Conservation (phyloP, 2,329 filamentous ascomycete species). For the Cordyceps cicadae region DNA sequence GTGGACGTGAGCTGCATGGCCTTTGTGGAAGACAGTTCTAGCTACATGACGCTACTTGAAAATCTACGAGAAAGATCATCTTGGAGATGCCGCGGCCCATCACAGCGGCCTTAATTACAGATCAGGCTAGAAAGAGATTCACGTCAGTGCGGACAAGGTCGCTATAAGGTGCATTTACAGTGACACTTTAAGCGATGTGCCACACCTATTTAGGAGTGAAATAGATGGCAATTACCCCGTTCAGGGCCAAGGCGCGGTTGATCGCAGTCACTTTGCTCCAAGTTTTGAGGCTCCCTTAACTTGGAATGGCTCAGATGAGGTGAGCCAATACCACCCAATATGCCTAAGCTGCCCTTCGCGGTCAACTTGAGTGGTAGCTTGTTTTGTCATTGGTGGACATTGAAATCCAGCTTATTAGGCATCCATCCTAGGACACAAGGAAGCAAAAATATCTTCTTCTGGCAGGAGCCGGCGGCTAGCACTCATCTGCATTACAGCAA, state of each 20-base stretch:
- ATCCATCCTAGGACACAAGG: no score
- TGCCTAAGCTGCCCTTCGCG: no score
- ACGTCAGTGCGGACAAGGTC: not conserved
- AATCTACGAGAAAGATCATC: not conserved
- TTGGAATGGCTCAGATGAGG: no score
- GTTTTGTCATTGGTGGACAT: no score
- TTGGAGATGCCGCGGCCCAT: not conserved
- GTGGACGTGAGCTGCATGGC: not conserved
- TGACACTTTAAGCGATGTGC: not conserved
- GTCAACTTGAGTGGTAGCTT: no score
- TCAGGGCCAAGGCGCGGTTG: not conserved
- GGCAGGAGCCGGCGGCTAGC: no score
- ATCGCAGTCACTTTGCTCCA: not conserved
- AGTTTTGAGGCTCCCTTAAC: not conserved
- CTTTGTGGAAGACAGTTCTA: not conserved
- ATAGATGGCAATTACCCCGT: not conserved
- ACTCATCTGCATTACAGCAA: no score
- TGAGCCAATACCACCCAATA: no score
- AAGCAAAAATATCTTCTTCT: no score
- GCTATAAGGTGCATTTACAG: not conserved
- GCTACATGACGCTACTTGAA: not conserved
- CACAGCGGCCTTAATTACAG: not conserved
- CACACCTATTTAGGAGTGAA: not conserved
- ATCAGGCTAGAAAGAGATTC: not conserved
- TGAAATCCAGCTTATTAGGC: no score